Evolutionary conservation across 768 basidiomycete genomes (phyloP).

Genomic region (Trametes sanguinea): DNA sequence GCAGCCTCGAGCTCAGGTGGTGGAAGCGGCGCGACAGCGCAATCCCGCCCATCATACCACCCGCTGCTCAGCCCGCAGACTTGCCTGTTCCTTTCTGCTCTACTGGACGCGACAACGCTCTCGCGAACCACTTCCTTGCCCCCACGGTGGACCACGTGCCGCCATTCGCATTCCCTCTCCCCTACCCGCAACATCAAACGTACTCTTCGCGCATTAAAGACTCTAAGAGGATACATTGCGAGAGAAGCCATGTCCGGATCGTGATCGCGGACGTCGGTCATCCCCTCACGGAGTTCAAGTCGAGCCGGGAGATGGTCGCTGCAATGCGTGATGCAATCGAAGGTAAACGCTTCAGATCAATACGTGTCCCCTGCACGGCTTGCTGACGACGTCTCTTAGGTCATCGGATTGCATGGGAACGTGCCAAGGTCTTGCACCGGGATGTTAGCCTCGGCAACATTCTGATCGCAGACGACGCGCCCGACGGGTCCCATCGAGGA

Average conservation of each 20-base stretch:
- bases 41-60: neutral
- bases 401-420: constrained; percentile 2
- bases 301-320: neutral
- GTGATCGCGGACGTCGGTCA: constrained; percentile 4
- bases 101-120: neutral
- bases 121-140: neutral
- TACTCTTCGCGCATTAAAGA: neutral
- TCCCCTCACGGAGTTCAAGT: constrained; percentile 1
- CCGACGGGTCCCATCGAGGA: neutral
- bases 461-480: constrained; percentile 2
- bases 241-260: constrained; percentile 15
- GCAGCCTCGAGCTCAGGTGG: neutral
- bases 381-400: neutral
- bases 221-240: neutral
- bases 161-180: neutral
- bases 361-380: no score
- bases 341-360: constrained; percentile 6
- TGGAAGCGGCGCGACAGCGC: no score
- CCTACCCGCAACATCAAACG: constrained; percentile 7
- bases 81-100: neutral
- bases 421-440: constrained; percentile 14
- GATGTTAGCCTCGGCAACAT: constrained; percentile 23
- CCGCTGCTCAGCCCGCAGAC: neutral
- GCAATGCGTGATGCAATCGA: constrained; percentile 6
- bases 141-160: neutral